Percentiles rank a stretch among this genome's conserved stretches.
phyloP scores from a whole-genome alignment of 1,139 yeast species.

The Hemisphaericaspora xylofermentans region DNA sequence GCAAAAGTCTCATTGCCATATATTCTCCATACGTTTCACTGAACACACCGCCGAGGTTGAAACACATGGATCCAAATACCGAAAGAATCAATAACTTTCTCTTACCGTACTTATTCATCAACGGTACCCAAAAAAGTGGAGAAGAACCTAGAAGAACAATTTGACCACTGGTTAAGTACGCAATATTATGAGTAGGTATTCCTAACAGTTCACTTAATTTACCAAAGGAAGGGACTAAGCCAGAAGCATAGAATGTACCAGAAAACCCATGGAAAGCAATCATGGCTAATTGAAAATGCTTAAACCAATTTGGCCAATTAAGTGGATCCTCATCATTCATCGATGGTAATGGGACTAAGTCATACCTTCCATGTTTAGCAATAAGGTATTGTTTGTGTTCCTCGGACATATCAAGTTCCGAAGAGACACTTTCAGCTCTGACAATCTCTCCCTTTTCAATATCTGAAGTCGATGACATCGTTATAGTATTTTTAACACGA shows the following conservation, averaged over 20 bases:
- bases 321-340: constrained; percentile 20
- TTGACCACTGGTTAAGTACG: constrained; percentile 19
- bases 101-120: constrained; percentile 21
- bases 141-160: constrained; percentile 19
- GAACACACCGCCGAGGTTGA: constrained; percentile 20
- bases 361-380: constrained; percentile 18
- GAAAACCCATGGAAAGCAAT: constrained; percentile 21
- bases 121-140: constrained; percentile 22
- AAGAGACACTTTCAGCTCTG: not conserved
- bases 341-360: constrained; percentile 19
- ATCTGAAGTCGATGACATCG: not conserved
- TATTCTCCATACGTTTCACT: constrained; percentile 15
- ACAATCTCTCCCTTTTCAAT: not conserved
- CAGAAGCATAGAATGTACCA: constrained; percentile 23
- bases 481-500: too few species aligned
- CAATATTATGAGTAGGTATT: constrained; percentile 15
- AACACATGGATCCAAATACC: constrained; percentile 17
- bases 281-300: constrained; percentile 18
- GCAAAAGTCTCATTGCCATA: constrained; percentile 20
- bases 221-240: constrained; percentile 20
- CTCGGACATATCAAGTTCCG: constrained; percentile 6
- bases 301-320: constrained; percentile 17
- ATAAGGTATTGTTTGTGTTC: constrained; percentile 17
- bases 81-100: constrained; percentile 16
- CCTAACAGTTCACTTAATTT: constrained; percentile 13